Evolutionary conservation across 305 asterid species (phyloP).

Genomic region (Caryopteris hybrid): DNA sequence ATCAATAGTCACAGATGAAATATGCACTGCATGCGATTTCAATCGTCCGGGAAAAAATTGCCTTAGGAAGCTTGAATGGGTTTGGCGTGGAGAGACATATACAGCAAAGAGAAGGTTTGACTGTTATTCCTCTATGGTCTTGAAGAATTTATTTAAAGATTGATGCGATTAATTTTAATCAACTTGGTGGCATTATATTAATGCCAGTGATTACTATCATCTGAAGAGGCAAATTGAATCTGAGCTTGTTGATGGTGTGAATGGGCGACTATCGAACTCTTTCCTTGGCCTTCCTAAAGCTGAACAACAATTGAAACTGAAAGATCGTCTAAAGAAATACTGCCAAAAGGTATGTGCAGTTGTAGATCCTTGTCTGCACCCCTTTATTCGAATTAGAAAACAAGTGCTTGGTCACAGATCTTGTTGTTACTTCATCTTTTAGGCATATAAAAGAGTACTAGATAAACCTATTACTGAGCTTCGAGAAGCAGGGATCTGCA

Average conservation of each 20-base stretch:
- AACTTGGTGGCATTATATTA: conserved; percentile 17
- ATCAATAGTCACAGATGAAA: conserved; percentile 92
- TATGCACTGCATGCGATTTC: conserved; percentile 98
- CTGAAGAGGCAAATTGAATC: conserved; percentile 98
- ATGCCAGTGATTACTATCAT: conserved; percentile 84
- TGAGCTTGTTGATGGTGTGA: conserved; percentile 61
- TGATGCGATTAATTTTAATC: conserved; percentile 14
- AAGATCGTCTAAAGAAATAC: conserved; percentile 93
- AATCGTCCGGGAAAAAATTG: conserved; percentile 98
- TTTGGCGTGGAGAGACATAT: conserved; percentile 99
- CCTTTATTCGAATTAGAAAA: conserved; percentile 8
- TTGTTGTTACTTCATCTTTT: conserved; percentile 19
- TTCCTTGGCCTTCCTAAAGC: conserved; percentile 91
- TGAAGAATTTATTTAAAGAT: conserved; percentile 9
- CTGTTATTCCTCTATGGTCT: conserved; percentile 21
- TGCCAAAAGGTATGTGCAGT: conserved; percentile 90
- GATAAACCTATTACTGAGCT: conserved; percentile 89
- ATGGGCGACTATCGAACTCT: conserved; percentile 60
- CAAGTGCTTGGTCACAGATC: conserved; percentile 16
- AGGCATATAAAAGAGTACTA: conserved; percentile 97
- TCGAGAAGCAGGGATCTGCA: conserved; percentile 98
- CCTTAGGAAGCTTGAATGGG: conserved; percentile 99
- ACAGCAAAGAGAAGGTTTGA: conserved; percentile 91
- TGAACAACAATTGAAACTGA: conserved; percentile 87
- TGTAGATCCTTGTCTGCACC: conserved; percentile 12